Evolutionary conservation across 208 protist genomes (phyloP).

Genomic region (Trypanosoma mega): DNA sequence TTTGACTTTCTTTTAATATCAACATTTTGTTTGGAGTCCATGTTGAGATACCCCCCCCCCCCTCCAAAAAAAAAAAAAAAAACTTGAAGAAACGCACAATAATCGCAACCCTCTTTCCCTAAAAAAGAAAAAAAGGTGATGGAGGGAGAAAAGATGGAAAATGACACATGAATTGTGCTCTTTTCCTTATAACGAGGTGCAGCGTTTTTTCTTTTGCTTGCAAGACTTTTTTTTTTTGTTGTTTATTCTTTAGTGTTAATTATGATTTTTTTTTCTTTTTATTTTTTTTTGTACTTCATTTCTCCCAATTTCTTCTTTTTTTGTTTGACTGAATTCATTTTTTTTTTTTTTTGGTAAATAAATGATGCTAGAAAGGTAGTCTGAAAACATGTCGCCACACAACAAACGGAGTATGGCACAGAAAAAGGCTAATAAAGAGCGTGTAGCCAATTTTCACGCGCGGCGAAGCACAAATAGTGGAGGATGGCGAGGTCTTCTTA

Average conservation of each 20-base stretch:
- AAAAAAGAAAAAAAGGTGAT: too few relatives aligned
- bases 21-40: background rate
- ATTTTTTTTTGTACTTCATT: background rate
- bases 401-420: slow-evolving; percentile 83
- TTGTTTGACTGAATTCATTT: too few relatives aligned
- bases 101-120: too few relatives aligned
- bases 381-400: slow-evolving; percentile 34
- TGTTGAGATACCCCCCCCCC: too few relatives aligned
- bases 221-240: background rate
- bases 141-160: background rate
- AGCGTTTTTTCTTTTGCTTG: background rate
- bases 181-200: background rate
- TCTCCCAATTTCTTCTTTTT: too few relatives aligned
- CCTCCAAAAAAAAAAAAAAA: background rate
- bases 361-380: background rate
- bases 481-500: slow-evolving; percentile 7
- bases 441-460: slow-evolving; percentile 19
- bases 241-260: background rate
- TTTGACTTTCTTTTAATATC: slow-evolving; percentile 4
- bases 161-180: background rate
- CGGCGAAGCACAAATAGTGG: slow-evolving; percentile 29
- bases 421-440: slow-evolving; percentile 36
- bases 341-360: too few relatives aligned
- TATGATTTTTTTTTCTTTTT: slow-evolving; percentile 1
- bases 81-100: background rate